Evolutionary conservation across 768 basidiomycete genomes (phyloP).

Genomic region (Hygrophorus russula): DNA sequence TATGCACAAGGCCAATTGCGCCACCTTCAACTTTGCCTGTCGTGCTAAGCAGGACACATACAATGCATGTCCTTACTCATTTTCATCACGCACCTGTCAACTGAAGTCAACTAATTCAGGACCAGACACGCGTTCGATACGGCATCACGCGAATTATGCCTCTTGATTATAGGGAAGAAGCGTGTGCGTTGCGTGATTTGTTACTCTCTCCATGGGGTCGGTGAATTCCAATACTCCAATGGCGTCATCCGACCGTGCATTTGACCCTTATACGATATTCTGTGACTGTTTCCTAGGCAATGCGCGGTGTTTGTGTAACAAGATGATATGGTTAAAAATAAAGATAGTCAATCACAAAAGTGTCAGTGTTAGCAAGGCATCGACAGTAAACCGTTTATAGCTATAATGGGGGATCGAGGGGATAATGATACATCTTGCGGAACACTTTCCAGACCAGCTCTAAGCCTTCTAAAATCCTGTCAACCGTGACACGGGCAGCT

Average conservation of each 20-base stretch:
- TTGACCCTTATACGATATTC: too few relatives aligned
- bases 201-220: conserved; percentile 51
- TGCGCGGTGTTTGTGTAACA: neutral
- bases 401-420: conserved; percentile 35
- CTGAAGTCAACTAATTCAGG: conserved; percentile 31
- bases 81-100: neutral
- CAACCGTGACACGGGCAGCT: conserved; percentile 16
- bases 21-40: conserved; percentile 72
- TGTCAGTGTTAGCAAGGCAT: neutral
- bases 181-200: conserved; percentile 42
- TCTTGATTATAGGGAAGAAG: conserved; percentile 64
- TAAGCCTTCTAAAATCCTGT: conserved; percentile 27
- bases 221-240: neutral
- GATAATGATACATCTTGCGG: conserved; percentile 44
- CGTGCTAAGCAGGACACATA: conserved; percentile 82
- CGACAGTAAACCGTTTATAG: conserved; percentile 9
- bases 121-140: conserved; percentile 73
- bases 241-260: too few relatives aligned
- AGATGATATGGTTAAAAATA: neutral
- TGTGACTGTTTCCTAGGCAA: neutral
- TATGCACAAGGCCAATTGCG: conserved; percentile 55
- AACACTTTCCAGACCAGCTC: conserved; percentile 36
- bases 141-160: conserved; percentile 58
- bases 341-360: neutral
- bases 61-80: conserved; percentile 40